Conservation (phyloP, 2,329 filamentous ascomycete species). For the Lachnellula occidentalis region DNA sequence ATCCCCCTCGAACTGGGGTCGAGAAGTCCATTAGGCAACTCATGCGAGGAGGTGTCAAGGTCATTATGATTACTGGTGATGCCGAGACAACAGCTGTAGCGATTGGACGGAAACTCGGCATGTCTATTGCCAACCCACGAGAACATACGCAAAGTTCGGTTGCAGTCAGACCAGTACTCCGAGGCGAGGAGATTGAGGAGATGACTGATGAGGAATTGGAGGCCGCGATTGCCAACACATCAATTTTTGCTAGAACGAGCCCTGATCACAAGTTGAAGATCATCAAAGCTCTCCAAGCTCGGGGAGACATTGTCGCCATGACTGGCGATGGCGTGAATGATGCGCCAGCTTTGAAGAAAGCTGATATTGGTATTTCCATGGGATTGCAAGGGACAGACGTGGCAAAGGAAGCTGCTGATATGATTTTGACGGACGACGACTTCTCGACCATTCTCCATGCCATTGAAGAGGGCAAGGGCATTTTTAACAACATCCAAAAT, state of each 20-base stretch:
- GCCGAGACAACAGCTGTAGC: constrained; percentile 91
- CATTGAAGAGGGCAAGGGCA: constrained; percentile 98
- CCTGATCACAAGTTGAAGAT: constrained; percentile 99
- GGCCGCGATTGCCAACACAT: constrained; percentile 79
- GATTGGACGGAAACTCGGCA: constrained; percentile 91
- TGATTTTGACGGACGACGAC: constrained; percentile 86
- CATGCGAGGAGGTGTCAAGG: constrained; percentile 90
- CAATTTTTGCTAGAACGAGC: constrained; percentile 92
- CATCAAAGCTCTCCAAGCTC: constrained; percentile 80
- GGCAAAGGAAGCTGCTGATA: constrained; percentile 91
- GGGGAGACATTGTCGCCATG: constrained; percentile 97
- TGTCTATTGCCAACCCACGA: constrained; percentile 62
- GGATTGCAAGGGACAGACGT: constrained; percentile 92
- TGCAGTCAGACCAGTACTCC: constrained; percentile 66
- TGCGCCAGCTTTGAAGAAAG: constrained; percentile 91
- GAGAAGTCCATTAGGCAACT: constrained; percentile 81
- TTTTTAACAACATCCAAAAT: constrained; percentile 99
- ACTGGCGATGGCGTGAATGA: constrained; percentile 98
- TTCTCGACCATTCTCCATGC: constrained; percentile 89
- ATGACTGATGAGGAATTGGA: constrained; percentile 85
- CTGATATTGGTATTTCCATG: constrained; percentile 98
- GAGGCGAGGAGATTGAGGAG: constrained; percentile 85
- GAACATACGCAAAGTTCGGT: constrained; percentile 50
- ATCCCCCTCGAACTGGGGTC: constrained; percentile 87
- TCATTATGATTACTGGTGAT: constrained; percentile 99